phyloP scores from a whole-genome alignment of 1,284 basidiomycete genomes.

The Cutaneotrichosporon sp. region DNA sequence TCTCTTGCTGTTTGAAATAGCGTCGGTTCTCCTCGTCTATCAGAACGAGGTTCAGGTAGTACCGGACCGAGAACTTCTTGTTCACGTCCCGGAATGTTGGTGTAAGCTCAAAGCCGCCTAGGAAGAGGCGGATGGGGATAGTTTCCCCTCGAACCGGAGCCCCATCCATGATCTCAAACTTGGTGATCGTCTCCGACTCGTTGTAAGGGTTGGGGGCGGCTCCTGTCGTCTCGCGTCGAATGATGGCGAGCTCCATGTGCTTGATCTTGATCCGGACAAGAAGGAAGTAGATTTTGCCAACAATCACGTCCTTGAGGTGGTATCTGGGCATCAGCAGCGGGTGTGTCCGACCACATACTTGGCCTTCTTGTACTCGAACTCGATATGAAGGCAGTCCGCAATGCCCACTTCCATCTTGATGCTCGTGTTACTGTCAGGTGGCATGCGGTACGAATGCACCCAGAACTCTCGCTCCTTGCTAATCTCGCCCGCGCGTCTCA shows the following conservation, averaged over 20 bases:
- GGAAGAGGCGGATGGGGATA: constrained; percentile 94
- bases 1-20: constrained; percentile 54
- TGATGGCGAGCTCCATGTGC: constrained; percentile 98
- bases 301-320: constrained; percentile 97
- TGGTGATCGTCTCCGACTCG: constrained; percentile 98
- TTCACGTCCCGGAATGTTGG: constrained; percentile 99
- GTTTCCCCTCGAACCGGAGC: constrained; percentile 95
- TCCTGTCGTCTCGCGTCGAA: constrained; percentile 93
- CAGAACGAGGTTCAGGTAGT: constrained; percentile 94
- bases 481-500: constrained; percentile 87
- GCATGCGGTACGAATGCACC: constrained; percentile 99
- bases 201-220: constrained; percentile 97
- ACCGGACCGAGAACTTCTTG: constrained; percentile 96
- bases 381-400: constrained; percentile 97
- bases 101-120: constrained; percentile 96
- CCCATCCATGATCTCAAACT: constrained; percentile 99
- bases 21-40: constrained; percentile 90
- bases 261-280: constrained; percentile 99
- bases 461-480: constrained; percentile 89
- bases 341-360: constrained; percentile 62
- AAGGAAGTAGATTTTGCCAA: constrained; percentile 98
- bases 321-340: constrained; percentile 61
- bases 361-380: constrained; percentile 99
- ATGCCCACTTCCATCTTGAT: constrained; percentile 99
- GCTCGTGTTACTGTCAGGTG: constrained; percentile 92